Evolutionary conservation across 371 early-diverging fungal species (phyloP).

Genomic region (Basidiobolus meristosporus): DNA sequence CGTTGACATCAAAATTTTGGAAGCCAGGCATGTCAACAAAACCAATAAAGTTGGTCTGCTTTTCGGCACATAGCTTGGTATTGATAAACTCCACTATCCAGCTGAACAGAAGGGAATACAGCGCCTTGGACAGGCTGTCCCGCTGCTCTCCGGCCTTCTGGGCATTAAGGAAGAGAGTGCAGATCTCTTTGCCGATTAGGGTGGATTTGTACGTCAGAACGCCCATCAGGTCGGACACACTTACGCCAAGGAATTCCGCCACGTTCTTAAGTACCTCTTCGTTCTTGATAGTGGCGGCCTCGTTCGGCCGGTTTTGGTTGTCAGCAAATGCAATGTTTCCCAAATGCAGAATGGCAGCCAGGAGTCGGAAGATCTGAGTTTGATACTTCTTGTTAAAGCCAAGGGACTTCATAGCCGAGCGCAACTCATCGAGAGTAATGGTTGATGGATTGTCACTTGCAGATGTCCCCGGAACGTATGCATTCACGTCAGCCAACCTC

Average conservation of each 20-base stretch:
- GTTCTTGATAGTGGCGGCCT: slow-evolving; percentile 56
- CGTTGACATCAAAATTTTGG: slow-evolving; percentile 13
- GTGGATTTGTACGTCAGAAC: slow-evolving; percentile 75
- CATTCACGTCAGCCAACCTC: slow-evolving; percentile 22
- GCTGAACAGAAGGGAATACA: slow-evolving; percentile 52
- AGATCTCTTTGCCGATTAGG: slow-evolving; percentile 47
- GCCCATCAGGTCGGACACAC: slow-evolving; percentile 54
- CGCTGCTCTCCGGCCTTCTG: slow-evolving; percentile 41
- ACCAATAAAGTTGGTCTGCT: slow-evolving; percentile 45
- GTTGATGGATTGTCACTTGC: too few relatives aligned
- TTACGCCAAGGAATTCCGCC: slow-evolving; percentile 73
- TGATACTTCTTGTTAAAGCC: slow-evolving; percentile 69
- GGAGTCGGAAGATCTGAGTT: slow-evolving; percentile 59
- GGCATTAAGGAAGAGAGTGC: slow-evolving; percentile 60
- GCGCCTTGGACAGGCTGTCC: slow-evolving; percentile 44
- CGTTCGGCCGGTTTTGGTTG: too few relatives aligned
- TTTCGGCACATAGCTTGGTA: slow-evolving; percentile 34
- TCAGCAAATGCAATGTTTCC: slow-evolving; percentile 76
- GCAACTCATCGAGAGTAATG: slow-evolving; percentile 37
- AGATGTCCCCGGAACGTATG: slow-evolving; percentile 26
- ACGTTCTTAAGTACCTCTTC: slow-evolving; percentile 56
- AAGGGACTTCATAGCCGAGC: slow-evolving; percentile 51
- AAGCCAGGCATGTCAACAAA: slow-evolving; percentile 58
- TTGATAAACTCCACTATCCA: slow-evolving; percentile 67
- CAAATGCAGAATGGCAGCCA: slow-evolving; percentile 78